phyloP scores from a whole-genome alignment of 2,329 filamentous ascomycete genomes.

The Trichoderma cornu-damae region DNA sequence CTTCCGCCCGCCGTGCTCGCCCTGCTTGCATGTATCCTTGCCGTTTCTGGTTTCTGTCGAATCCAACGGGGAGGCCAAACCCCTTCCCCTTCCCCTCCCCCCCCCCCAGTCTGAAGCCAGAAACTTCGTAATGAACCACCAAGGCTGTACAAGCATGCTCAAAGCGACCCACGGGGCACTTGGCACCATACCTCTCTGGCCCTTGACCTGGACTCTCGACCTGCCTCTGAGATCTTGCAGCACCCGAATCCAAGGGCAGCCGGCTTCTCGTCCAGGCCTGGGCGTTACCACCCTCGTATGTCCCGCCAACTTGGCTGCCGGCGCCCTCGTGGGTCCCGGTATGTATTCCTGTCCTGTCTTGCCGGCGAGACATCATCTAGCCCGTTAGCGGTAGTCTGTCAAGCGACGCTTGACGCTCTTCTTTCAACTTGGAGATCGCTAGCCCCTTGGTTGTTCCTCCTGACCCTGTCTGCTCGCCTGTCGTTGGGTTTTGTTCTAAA shows the following conservation, averaged over 20 bases:
- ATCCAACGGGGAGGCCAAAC: constrained; percentile 6
- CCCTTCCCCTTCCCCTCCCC: background rate
- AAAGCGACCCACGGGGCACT: background rate
- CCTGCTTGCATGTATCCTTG: background rate
- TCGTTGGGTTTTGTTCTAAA: constrained; percentile 33
- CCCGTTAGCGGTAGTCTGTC: constrained; percentile 19
- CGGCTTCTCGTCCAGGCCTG: background rate
- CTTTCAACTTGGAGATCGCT: constrained; percentile 13
- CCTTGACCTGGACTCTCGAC: background rate
- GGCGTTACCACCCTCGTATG: constrained; percentile 15
- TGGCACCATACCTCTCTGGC: constrained; percentile 2
- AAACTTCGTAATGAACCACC: background rate
- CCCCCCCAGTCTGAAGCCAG: background rate
- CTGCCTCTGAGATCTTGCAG: constrained; percentile 4
- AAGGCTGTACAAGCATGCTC: background rate
- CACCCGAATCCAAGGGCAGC: background rate
- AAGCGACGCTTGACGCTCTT: constrained; percentile 14
- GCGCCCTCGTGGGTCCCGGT: constrained; percentile 26
- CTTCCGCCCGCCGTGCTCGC: constrained; percentile 2
- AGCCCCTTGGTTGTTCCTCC: constrained; percentile 11
- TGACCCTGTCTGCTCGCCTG: constrained; percentile 27
- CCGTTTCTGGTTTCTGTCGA: background rate
- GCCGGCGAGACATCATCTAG: constrained; percentile 22
- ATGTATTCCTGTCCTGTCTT: constrained; percentile 19
- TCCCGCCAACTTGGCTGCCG: constrained; percentile 34